Evolutionary conservation across 2,329 filamentous ascomycete species (phyloP).

Genomic region (Aciculosporium take): DNA sequence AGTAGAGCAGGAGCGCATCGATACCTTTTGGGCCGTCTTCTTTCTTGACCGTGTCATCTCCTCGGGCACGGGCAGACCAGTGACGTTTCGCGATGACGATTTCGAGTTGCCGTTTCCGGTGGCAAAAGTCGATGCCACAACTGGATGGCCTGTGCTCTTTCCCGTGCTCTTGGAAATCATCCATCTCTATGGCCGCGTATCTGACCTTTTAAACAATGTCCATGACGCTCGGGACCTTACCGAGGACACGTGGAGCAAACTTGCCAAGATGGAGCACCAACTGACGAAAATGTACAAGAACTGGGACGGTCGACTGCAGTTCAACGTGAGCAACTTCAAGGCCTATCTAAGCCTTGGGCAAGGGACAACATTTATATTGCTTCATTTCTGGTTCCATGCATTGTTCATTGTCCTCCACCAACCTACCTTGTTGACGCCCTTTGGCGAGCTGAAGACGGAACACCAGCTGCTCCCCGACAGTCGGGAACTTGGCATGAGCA

Average conservation of each 20-base stretch:
- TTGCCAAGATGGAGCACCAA: slow-evolving; percentile 67
- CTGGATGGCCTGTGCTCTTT: slow-evolving; percentile 63
- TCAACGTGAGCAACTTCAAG: slow-evolving; percentile 77
- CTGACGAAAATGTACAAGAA: slow-evolving; percentile 59
- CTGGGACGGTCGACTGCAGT: slow-evolving; percentile 61
- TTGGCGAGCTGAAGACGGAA: slow-evolving; percentile 42
- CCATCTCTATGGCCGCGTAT: slow-evolving; percentile 71
- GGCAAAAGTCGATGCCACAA: slow-evolving; percentile 34
- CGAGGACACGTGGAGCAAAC: slow-evolving; percentile 53
- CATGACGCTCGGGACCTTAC: slow-evolving; percentile 61
- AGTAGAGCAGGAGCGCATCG: slow-evolving; percentile 67
- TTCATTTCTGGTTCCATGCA: slow-evolving; percentile 84
- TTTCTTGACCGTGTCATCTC: slow-evolving; percentile 79
- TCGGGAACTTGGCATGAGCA: slow-evolving; percentile 70
- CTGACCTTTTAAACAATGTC: slow-evolving; percentile 73
- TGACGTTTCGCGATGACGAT: slow-evolving; percentile 71
- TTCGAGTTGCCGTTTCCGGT: slow-evolving; percentile 63
- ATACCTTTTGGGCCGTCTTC: slow-evolving; percentile 85
- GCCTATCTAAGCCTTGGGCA: slow-evolving; percentile 68
- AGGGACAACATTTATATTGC: slow-evolving; percentile 71
- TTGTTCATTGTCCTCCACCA: slow-evolving; percentile 76
- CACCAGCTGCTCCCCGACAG: slow-evolving; percentile 67
- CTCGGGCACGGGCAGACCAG: slow-evolving; percentile 70
- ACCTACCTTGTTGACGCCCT: slow-evolving; percentile 66
- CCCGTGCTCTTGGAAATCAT: slow-evolving; percentile 72